phyloP scores from a whole-genome alignment of 2,329 filamentous ascomycete species.

The Cordyceps fumosorosea region DNA sequence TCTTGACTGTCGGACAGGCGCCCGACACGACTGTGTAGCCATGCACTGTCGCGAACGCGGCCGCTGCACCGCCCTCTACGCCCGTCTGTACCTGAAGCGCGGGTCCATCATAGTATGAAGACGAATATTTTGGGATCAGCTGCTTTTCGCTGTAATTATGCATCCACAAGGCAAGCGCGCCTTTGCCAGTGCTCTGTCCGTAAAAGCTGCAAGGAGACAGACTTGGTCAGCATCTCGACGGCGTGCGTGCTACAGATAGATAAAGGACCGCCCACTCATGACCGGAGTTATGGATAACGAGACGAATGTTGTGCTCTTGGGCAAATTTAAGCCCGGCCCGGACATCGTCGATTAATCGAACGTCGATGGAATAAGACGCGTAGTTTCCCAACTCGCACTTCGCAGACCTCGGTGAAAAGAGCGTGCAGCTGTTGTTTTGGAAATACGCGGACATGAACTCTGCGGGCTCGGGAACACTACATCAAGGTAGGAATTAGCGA shows the following conservation, averaged over 20 bases:
- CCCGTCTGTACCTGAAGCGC: background rate
- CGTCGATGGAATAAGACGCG: background rate
- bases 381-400: background rate
- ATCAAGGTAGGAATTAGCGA: background rate
- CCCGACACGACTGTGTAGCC: background rate
- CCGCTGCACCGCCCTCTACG: background rate
- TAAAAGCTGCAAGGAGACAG: background rate
- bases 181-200: background rate
- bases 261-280: background rate
- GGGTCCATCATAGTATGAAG: background rate
- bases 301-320: background rate
- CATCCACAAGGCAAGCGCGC: background rate
- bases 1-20: background rate
- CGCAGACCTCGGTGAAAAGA: background rate
- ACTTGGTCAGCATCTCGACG: background rate
- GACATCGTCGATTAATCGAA: background rate
- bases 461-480: background rate
- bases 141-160: background rate
- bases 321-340: background rate
- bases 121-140: background rate
- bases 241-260: background rate
- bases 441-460: background rate
- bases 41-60: background rate
- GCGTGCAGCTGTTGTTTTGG: background rate
- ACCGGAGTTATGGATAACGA: background rate